These are phyloP conservation scores for Clarireedia hainanense DNA, from an alignment of 2,329 filamentous ascomycete species.

Conservation along the genomic window DNA sequence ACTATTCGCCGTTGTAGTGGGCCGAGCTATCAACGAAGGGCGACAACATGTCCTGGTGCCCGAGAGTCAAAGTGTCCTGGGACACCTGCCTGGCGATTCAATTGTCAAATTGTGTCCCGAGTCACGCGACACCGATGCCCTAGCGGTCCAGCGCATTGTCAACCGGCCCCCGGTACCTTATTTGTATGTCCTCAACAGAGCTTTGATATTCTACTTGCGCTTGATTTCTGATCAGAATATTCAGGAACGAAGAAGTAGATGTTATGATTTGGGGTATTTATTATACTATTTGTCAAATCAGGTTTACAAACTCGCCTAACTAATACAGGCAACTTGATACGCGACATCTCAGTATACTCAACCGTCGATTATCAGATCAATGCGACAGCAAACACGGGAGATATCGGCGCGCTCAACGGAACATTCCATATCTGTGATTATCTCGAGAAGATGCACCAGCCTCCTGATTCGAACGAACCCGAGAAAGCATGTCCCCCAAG, in stretches of 20 bases:
- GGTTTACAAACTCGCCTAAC: constrained; percentile 2
- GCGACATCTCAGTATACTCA: constrained; percentile 7
- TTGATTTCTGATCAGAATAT: constrained; percentile 1
- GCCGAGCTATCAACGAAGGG: not conserved
- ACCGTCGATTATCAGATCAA: constrained; percentile 4
- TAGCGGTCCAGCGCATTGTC: constrained; percentile 5
- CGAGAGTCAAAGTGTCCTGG: not conserved
- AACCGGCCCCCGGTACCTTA: constrained; percentile 2
- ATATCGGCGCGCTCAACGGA: not conserved
- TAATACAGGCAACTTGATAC: constrained; percentile 6
- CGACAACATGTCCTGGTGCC: constrained; percentile 3
- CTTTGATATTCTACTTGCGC: not conserved
- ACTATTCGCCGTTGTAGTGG: constrained; percentile 1
- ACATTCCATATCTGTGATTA: constrained; percentile 8
- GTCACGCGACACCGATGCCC: constrained; percentile 7
- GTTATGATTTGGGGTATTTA: constrained; percentile 9
- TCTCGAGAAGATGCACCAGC: constrained; percentile 9
- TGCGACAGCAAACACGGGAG: constrained; percentile 2
- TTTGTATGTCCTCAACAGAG: constrained; percentile 7
- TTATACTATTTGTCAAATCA: constrained; percentile 3
- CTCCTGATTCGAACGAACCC: constrained; percentile 8
- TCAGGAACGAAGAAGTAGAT: constrained; percentile 8
- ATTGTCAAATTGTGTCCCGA: constrained; percentile 9
- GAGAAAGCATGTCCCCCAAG: constrained; percentile 6
- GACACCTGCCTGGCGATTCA: constrained; percentile 1